Evolutionary conservation across 768 basidiomycete genomes (phyloP).

Genomic region (Vararia minispora): DNA sequence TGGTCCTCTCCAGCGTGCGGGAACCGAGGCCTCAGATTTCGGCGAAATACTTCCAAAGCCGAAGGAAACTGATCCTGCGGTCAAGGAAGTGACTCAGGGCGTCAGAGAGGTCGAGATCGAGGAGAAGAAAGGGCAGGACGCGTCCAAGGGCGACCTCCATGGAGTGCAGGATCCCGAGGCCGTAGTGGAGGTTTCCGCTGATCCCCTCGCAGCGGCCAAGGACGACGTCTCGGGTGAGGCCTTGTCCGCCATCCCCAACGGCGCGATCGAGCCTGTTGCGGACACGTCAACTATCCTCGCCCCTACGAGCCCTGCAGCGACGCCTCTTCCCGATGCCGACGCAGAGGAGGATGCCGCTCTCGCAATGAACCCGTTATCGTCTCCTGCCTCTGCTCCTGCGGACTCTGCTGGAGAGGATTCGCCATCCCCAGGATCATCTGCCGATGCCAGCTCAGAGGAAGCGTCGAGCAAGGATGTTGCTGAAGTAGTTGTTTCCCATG

Average conservation of each 20-base stretch:
- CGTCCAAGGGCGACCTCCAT: too few species aligned
- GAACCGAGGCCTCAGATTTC: slow-evolving; percentile 10
- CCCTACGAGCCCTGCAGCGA: background rate
- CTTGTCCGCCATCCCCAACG: background rate
- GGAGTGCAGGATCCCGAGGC: too few species aligned
- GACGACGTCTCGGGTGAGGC: slow-evolving; percentile 2
- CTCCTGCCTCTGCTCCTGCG: too few species aligned
- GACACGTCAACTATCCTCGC: background rate
- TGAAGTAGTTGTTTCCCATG: too few species aligned
- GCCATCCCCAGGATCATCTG: too few species aligned
- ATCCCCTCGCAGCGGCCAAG: background rate
- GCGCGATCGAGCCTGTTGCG: background rate
- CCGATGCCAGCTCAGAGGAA: too few species aligned
- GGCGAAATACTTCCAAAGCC: slow-evolving; percentile 20
- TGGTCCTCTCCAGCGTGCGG: slow-evolving; percentile 10
- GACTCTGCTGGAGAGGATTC: too few species aligned
- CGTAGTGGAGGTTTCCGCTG: too few species aligned
- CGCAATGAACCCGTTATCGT: too few species aligned
- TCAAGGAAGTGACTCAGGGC: slow-evolving; percentile 62
- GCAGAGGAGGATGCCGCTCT: too few species aligned
- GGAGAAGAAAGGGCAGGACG: slow-evolving; percentile 19
- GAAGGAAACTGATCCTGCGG: slow-evolving; percentile 33
- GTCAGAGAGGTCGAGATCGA: slow-evolving; percentile 60
- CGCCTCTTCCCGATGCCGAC: slow-evolving; percentile 3
- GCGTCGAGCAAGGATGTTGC: too few species aligned